Conservation (phyloP, 371 early-diverging fungal species). For the Mortierella sp. region DNA sequence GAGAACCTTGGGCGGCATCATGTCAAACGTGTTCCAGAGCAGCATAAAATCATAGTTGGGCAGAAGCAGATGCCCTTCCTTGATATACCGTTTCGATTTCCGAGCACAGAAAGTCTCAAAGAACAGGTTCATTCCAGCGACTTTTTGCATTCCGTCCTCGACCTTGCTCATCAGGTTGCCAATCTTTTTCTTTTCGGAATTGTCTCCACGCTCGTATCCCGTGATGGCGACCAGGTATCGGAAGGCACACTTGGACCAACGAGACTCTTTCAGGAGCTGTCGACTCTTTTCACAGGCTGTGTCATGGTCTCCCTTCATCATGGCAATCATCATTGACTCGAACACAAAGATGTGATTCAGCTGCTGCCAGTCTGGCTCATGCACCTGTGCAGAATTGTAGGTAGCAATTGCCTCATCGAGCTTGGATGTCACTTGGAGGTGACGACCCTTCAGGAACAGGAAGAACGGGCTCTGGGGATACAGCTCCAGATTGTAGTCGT, state of each 20-base stretch:
- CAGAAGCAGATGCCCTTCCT: slow-evolving; percentile 45
- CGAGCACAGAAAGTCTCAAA: slow-evolving; percentile 53
- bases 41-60: slow-evolving; percentile 50
- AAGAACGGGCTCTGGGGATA: slow-evolving; percentile 44
- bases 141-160: slow-evolving; percentile 45
- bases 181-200: slow-evolving; percentile 45
- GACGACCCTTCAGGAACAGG: slow-evolving; percentile 47
- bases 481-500: slow-evolving; percentile 48
- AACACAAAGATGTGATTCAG: slow-evolving; percentile 44
- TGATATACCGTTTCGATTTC: slow-evolving; percentile 39
- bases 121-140: slow-evolving; percentile 49
- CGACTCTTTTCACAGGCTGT: slow-evolving; percentile 45
- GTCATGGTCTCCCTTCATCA: slow-evolving; percentile 44
- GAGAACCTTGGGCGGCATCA: slow-evolving; percentile 49
- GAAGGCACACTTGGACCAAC: slow-evolving; percentile 50
- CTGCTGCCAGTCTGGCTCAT: slow-evolving; percentile 38
- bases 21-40: slow-evolving; percentile 51
- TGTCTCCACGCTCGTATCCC: slow-evolving; percentile 42
- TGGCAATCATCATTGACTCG: slow-evolving; percentile 48
- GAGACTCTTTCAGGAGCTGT: slow-evolving; percentile 41
- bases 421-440: slow-evolving; percentile 41
- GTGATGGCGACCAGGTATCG: slow-evolving; percentile 49
- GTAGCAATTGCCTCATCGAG: slow-evolving; percentile 40
- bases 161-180: slow-evolving; percentile 40
- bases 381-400: slow-evolving; percentile 29